These are phyloP conservation scores for Bolboschoenoplectus hybrid DNA, from an alignment of 202 grass and related monocot species.

Conservation along the genomic window DNA sequence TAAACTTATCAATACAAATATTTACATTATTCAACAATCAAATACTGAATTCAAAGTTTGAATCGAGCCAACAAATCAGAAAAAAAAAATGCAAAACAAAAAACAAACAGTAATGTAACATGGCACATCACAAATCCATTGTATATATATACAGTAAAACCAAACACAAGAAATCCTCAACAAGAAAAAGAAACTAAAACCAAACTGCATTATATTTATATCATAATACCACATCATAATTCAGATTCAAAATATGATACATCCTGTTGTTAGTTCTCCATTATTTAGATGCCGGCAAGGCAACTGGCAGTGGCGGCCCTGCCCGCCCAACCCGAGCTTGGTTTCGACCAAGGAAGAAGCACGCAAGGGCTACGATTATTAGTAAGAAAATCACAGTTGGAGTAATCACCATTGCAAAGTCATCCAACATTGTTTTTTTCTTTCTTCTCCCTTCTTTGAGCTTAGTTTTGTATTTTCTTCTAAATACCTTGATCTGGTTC, in stretches of 20 bases:
- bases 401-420: neutral
- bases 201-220: no score
- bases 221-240: neutral
- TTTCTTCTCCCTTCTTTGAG: neutral
- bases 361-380: neutral
- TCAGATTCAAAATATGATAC: neutral
- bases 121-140: no score
- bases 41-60: constrained; percentile 1
- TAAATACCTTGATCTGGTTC: neutral
- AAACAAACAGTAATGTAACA: neutral
- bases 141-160: neutral
- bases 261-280: neutral
- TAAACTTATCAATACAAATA: neutral
- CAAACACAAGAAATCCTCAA: neutral
- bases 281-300: neutral
- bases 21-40: neutral
- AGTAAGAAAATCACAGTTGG: neutral
- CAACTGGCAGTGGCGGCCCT: no score
- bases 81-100: neutral
- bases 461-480: neutral
- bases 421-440: neutral
- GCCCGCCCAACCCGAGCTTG: neutral
- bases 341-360: neutral
- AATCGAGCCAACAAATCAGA: neutral
- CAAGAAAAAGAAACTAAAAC: neutral